These are phyloP conservation scores for Yamadazyma taylorii DNA, from an alignment of 1,139 yeast species.

Conservation along the genomic window DNA sequence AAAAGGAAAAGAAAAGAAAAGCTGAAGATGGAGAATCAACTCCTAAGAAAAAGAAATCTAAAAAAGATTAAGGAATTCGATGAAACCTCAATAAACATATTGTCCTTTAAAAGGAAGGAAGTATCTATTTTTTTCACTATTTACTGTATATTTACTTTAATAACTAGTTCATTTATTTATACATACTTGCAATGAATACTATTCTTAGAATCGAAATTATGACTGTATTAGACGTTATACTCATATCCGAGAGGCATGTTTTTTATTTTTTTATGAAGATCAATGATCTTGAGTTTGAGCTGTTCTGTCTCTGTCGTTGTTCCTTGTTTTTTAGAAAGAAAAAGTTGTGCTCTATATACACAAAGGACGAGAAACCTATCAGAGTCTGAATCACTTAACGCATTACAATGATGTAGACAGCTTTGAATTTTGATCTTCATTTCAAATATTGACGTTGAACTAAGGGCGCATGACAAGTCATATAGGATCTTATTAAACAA, in stretches of 20 bases:
- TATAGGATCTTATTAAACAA: slow-evolving; percentile 5
- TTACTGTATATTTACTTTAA: slow-evolving; percentile 1
- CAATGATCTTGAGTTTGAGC: neutral
- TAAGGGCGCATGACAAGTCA: slow-evolving; percentile 6
- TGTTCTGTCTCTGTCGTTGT: neutral
- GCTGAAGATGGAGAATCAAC: slow-evolving; percentile 60
- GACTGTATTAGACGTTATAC: neutral
- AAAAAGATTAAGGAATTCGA: slow-evolving; percentile 23
- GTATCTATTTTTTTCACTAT: neutral
- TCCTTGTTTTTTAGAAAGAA: neutral
- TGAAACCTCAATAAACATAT: neutral
- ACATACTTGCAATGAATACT: neutral
- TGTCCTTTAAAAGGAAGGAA: neutral
- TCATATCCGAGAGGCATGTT: neutral
- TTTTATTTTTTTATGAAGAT: neutral
- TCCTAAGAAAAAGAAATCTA: slow-evolving; percentile 45
- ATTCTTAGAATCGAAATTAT: neutral
- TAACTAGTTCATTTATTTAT: neutral
- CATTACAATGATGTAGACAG: slow-evolving; percentile 3
- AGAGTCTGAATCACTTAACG: neutral
- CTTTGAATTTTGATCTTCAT: slow-evolving; percentile 6
- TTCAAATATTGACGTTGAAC: slow-evolving; percentile 17
- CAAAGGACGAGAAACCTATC: neutral
- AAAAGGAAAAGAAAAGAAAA: slow-evolving; percentile 48
- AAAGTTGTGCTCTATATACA: neutral